Percentiles rank a stretch among this genome's conserved stretches.
Evolutionary conservation across 2,329 filamentous ascomycete genomes (phyloP).

Genomic region (Didymella sp.): DNA sequence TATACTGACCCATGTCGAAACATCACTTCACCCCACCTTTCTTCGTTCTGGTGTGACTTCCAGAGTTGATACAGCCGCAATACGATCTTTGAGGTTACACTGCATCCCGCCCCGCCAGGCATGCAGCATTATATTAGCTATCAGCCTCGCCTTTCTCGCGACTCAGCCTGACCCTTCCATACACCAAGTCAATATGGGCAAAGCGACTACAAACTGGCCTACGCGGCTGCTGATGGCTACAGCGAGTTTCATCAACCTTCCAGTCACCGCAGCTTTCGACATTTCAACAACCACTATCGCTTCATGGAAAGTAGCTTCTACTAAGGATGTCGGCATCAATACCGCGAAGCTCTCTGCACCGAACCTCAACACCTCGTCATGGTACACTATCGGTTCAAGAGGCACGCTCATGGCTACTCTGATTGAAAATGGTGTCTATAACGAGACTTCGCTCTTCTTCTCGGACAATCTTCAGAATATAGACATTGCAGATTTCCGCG

Average conservation of each 20-base stretch:
- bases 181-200: background rate
- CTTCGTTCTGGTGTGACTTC: slow-evolving; percentile 14
- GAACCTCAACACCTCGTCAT: slow-evolving; percentile 55
- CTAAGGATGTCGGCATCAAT: slow-evolving; percentile 28
- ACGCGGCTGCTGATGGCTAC: slow-evolving; percentile 5
- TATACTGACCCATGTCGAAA: slow-evolving; percentile 4
- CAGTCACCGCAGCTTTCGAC: slow-evolving; percentile 10
- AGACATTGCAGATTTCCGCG: slow-evolving; percentile 57
- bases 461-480: slow-evolving; percentile 59
- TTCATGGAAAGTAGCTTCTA: slow-evolving; percentile 33
- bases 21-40: slow-evolving; percentile 16
- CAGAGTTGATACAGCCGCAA: slow-evolving; percentile 5
- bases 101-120: slow-evolving; percentile 7
- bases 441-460: slow-evolving; percentile 63
- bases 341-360: slow-evolving; percentile 26
- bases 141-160: background rate
- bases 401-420: slow-evolving; percentile 66
- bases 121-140: slow-evolving; percentile 9
- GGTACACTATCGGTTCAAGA: slow-evolving; percentile 60
- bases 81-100: slow-evolving; percentile 12
- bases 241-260: background rate
- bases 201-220: background rate
- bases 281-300: slow-evolving; percentile 23
- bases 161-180: background rate
- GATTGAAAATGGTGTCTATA: slow-evolving; percentile 60